Conservation (phyloP, 129 eudicot genomes). For the Saussurea involucrata region DNA sequence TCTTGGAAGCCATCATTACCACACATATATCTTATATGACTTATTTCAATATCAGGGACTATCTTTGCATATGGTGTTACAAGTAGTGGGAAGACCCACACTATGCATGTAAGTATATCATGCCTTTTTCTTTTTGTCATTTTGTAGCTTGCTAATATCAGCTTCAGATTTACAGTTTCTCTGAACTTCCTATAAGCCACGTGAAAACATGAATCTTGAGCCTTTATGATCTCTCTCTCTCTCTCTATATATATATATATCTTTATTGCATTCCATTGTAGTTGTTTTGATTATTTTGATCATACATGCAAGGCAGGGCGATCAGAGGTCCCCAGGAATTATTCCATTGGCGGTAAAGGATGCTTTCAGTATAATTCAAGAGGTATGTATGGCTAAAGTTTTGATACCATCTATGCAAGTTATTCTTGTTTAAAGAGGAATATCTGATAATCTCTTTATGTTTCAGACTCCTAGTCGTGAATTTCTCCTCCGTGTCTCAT, state of each 20-base stretch:
- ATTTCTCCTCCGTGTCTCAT: slow-evolving; percentile 95
- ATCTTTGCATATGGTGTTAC: slow-evolving; percentile 98
- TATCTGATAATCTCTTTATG: slow-evolving; percentile 6
- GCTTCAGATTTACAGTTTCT: slow-evolving; percentile 10
- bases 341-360: slow-evolving; percentile 98
- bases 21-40: not conserved
- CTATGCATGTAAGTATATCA: slow-evolving; percentile 79
- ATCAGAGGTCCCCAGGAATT: slow-evolving; percentile 98
- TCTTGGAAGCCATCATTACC: not conserved
- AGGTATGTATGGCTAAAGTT: slow-evolving; percentile 44
- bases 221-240: slow-evolving; percentile 2
- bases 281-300: slow-evolving; percentile 21
- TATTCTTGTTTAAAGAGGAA: slow-evolving; percentile 15
- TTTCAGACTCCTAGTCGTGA: slow-evolving; percentile 94
- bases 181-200: slow-evolving; percentile 6
- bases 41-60: slow-evolving; percentile 57
- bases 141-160: slow-evolving; percentile 5
- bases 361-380: slow-evolving; percentile 96
- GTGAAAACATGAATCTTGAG: slow-evolving; percentile 7
- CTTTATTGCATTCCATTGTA: slow-evolving; percentile 8
- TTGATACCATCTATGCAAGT: not conserved
- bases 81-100: slow-evolving; percentile 99
- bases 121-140: not conserved
- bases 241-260: not conserved
- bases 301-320: slow-evolving; percentile 57